phyloP scores from a whole-genome alignment of 2,329 filamentous ascomycete species.

The Colletotrichum sp. region DNA sequence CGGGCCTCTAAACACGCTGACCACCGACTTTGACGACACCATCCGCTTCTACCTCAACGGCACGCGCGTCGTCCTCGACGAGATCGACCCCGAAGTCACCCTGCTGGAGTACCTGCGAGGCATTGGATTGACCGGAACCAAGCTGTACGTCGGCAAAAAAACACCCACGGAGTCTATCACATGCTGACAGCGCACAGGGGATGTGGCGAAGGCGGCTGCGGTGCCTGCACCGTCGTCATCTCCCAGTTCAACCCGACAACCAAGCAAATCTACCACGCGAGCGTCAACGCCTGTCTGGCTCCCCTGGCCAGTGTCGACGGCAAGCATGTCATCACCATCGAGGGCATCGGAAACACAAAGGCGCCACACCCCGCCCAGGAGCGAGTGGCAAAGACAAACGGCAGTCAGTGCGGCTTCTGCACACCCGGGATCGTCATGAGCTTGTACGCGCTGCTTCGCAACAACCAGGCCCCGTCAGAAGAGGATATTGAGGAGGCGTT shows the following conservation, averaged over 20 bases:
- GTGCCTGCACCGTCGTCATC: slow-evolving; percentile 93
- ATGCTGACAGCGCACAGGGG: slow-evolving; percentile 54
- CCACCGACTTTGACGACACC: slow-evolving; percentile 82
- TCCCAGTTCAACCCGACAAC: slow-evolving; percentile 94
- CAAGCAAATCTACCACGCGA: slow-evolving; percentile 92
- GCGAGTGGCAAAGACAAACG: slow-evolving; percentile 87
- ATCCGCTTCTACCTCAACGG: slow-evolving; percentile 95
- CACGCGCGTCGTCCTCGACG: slow-evolving; percentile 83
- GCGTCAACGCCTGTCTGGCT: slow-evolving; percentile 93
- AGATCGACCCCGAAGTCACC: slow-evolving; percentile 89
- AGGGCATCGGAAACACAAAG: slow-evolving; percentile 90
- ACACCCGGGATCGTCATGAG: slow-evolving; percentile 99
- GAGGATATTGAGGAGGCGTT: slow-evolving; percentile 94
- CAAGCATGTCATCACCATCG: slow-evolving; percentile 97
- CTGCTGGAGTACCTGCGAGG: slow-evolving; percentile 92
- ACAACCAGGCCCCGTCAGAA: slow-evolving; percentile 77
- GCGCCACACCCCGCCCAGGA: slow-evolving; percentile 90
- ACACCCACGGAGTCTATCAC: background rate
- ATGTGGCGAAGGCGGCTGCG: slow-evolving; percentile 95
- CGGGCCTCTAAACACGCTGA: slow-evolving; percentile 57
- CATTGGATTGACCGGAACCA: slow-evolving; percentile 93
- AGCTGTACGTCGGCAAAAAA: slow-evolving; percentile 61
- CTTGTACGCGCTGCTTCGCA: slow-evolving; percentile 88
- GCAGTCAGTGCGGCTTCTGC: slow-evolving; percentile 93
- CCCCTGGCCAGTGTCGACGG: slow-evolving; percentile 93